Base-by-base conservation (phyloP, 1,284 basidiomycete species). In the Cryptococcus sp. region DNA sequence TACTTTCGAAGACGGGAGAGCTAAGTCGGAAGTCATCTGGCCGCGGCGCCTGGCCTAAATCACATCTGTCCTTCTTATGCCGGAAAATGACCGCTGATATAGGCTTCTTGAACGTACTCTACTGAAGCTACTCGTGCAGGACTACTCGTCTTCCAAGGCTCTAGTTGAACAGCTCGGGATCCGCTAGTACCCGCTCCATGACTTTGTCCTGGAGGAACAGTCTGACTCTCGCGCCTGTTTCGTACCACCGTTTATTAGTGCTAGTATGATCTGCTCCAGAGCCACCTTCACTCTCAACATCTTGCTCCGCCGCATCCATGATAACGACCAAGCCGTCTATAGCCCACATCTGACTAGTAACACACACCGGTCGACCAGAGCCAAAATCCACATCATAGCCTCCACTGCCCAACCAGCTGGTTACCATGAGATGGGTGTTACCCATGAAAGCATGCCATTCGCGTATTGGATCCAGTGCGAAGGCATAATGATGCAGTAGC, bases 371-470 rank as follows among this genome's bases (percentile, higher is more conserved):
- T 25, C 52, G 48, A 5, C 61, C 64, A 3, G 66, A 68, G 5
- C 79, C 79, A 61, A 81, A 81, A 62, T 81, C 79, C 10, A 81
- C 63, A 20, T 74, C 72, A 42, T 79, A 78, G n/a, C 76, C 64
- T 5, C 73, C 77, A 15, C 77, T 64, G n/a, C 73, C 60, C 38
- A 79, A 60, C 81, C 81, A 83, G 47, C 78, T 78, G 11, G 81
- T 82, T 15, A 78, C 68, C 39, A 82, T 75, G 17, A 71, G 65
- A 61, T 81, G 75, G 25, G 71, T 61, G 38, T 68, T 52, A 3
- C 80, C 81, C 39, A 82, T 66, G 66, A 81, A 82, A n/a, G 73
- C 78, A 50, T 74, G 74, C 78, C 79, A 81, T 50, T 73, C 70
- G 38, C 80, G 62, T 19, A 58, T 57, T 3, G 65, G 63, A 64